Conservation (phyloP, 805 yeast species). For the Sugiyamaella lignohabitans region DNA sequence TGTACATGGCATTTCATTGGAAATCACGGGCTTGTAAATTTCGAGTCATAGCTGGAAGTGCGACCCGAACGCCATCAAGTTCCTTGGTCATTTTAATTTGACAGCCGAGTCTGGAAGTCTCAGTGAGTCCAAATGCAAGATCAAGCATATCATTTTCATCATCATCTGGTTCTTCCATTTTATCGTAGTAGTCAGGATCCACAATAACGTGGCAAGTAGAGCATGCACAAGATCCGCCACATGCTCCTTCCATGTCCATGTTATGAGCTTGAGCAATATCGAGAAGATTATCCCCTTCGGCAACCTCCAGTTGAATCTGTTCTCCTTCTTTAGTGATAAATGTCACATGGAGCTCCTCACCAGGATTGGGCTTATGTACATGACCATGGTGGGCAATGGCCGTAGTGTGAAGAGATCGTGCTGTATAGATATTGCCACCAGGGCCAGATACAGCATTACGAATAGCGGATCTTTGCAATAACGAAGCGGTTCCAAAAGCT, state of each 20-base stretch:
- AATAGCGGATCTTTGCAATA: no score
- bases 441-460: no score
- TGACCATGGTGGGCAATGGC: conserved; percentile 58
- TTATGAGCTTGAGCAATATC: conserved; percentile 94
- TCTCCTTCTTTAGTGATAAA: conserved; percentile 89
- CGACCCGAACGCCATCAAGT: conserved; percentile 88
- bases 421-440: no score
- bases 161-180: conserved; percentile 89
- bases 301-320: conserved; percentile 74
- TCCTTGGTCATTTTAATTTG: conserved; percentile 86
- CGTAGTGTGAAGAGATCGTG: not conserved
- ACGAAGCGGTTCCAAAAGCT: no score
- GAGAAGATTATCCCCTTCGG: conserved; percentile 84
- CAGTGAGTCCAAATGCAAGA: conserved; percentile 94
- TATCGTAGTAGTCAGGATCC: conserved; percentile 90
- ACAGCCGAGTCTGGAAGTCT: conserved; percentile 93
- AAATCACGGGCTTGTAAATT: conserved; percentile 82
- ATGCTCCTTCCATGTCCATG: conserved; percentile 93
- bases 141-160: conserved; percentile 99
- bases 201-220: conserved; percentile 96
- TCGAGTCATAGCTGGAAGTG: conserved; percentile 95
- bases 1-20: conserved; percentile 16
- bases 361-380: conserved; percentile 82
- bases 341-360: conserved; percentile 84
- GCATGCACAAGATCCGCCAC: conserved; percentile 99